Percentiles rank a stretch among this genome's conserved stretches.
Evolutionary conservation across 257 asterid genomes (phyloP).

Genomic region (Fraxinus excelsior): DNA sequence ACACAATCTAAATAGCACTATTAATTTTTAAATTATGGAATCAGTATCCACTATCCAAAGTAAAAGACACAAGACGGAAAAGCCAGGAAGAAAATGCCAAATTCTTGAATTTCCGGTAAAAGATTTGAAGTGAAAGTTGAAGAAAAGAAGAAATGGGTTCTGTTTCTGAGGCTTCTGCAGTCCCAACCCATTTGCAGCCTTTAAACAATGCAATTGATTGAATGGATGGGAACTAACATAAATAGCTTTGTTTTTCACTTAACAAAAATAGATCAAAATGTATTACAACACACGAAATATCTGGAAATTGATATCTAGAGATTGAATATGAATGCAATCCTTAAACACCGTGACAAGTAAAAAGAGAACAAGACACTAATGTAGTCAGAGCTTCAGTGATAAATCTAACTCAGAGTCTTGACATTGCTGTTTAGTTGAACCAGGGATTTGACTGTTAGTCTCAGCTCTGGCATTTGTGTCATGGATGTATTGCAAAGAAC

Average conservation of each 20-base stretch:
- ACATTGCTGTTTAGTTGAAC: constrained; percentile 14
- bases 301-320: neutral
- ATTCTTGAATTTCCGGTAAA: neutral
- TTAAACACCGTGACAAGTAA: neutral
- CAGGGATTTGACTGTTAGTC: neutral
- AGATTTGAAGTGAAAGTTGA: neutral
- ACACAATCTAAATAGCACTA: too few relatives aligned
- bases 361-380: neutral
- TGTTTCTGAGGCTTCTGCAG: neutral
- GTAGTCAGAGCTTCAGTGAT: constrained; percentile 29
- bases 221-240: neutral
- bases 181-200: neutral
- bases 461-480: constrained; percentile 8
- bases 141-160: constrained; percentile 8
- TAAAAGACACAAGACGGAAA: too few relatives aligned
- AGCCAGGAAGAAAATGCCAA: neutral
- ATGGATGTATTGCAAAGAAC: neutral
- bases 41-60: too few relatives aligned
- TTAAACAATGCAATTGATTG: neutral
- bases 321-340: neutral
- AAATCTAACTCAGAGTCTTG: constrained; percentile 29
- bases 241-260: neutral
- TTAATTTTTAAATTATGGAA: too few relatives aligned
- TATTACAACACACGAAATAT: neutral
- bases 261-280: neutral